phyloP scores from a whole-genome alignment of 2,329 filamentous ascomycete genomes.

The Talaromyces amestolkiae region DNA sequence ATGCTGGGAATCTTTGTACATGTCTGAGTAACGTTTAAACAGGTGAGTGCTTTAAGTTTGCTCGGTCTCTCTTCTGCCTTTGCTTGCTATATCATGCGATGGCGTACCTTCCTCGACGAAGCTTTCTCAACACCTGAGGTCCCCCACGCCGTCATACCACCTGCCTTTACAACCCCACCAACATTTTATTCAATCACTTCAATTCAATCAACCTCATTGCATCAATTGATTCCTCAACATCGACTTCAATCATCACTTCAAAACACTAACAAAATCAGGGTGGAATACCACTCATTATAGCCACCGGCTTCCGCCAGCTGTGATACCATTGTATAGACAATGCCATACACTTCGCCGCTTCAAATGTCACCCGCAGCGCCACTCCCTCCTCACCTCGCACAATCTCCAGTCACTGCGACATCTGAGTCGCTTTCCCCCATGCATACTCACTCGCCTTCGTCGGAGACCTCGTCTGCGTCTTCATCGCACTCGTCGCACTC shows the following conservation, averaged over 20 bases:
- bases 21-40: conserved; percentile 2
- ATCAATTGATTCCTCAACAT: not conserved
- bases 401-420: not conserved
- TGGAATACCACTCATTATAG: conserved; percentile 1
- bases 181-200: not conserved
- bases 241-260: not conserved
- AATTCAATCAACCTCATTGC: not conserved
- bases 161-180: not conserved
- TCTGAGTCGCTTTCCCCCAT: not conserved
- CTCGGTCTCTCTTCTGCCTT: not conserved
- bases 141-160: not conserved
- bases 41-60: conserved; percentile 9
- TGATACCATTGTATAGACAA: conserved; percentile 10
- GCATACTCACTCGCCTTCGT: conserved; percentile 11
- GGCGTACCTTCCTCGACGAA: not conserved
- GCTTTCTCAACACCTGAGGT: not conserved
- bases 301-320: not conserved
- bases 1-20: conserved; percentile 17
- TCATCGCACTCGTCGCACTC: conserved; percentile 9
- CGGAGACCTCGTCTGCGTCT: conserved; percentile 1
- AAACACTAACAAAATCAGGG: not conserved
- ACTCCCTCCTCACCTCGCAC: not conserved
- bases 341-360: conserved; percentile 20
- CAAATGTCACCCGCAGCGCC: conserved; percentile 11
- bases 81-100: not conserved